phyloP scores from a whole-genome alignment of 495 filamentous ascomycete species.

The Aspergillus egyptiacus region DNA sequence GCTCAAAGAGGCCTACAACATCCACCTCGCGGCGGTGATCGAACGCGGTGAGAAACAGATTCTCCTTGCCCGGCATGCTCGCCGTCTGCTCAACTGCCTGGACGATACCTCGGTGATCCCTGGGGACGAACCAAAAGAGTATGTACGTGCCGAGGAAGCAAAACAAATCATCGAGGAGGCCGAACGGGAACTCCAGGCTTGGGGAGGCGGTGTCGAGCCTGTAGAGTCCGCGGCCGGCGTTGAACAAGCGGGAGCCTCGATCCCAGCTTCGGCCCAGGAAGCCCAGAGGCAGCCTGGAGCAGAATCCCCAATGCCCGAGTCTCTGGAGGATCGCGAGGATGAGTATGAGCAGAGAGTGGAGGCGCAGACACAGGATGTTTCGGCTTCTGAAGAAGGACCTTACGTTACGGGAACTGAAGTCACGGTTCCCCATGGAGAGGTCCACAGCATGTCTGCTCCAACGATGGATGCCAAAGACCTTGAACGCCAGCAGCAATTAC shows the following conservation, averaged over 20 bases:
- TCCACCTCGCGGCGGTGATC: constrained; percentile 80
- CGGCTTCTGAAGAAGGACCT: background rate
- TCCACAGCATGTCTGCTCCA: constrained; percentile 6
- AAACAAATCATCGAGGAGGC: constrained; percentile 87
- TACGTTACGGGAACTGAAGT: background rate
- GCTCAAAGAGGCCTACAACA: constrained; percentile 85
- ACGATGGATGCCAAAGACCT: constrained; percentile 4
- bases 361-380: background rate
- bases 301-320: constrained; percentile 1
- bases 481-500: constrained; percentile 1
- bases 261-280: constrained; percentile 11
- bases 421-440: background rate
- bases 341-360: background rate
- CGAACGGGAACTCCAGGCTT: constrained; percentile 76
- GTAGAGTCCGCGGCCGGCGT: constrained; percentile 24
- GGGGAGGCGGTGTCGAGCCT: constrained; percentile 57
- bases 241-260: constrained; percentile 6
- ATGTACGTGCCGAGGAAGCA: constrained; percentile 57
- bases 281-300: background rate
- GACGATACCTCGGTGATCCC: constrained; percentile 89
- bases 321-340: background rate
- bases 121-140: constrained; percentile 65
- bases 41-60: constrained; percentile 96
- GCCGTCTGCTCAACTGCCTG: constrained; percentile 77
- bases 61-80: constrained; percentile 83